Percentiles rank a stretch among this genome's conserved stretches.
Evolutionary conservation across 192 early-diverging fungal species (phyloP).

Genomic region (Rhizoclosmatium globosum): DNA sequence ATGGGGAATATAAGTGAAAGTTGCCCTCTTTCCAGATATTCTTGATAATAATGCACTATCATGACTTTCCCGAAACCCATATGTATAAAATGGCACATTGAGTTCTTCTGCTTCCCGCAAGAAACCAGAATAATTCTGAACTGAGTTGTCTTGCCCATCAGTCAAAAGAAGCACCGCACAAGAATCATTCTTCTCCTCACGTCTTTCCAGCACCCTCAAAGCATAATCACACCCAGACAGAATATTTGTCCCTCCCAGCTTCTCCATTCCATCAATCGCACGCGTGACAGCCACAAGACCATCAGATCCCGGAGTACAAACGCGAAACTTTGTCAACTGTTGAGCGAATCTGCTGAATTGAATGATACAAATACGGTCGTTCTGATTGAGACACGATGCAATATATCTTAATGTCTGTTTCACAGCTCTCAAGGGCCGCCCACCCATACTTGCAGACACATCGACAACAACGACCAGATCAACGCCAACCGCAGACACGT

Average conservation of each 20-base stretch:
- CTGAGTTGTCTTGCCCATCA: slow-evolving; percentile 29
- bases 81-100: slow-evolving; percentile 22
- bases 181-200: slow-evolving; percentile 14
- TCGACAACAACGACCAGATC: slow-evolving; percentile 36
- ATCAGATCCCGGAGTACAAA: neutral
- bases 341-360: slow-evolving; percentile 1
- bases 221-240: neutral
- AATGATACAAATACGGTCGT: slow-evolving; percentile 31
- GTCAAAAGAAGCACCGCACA: slow-evolving; percentile 21
- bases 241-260: slow-evolving; percentile 20
- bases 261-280: slow-evolving; percentile 3
- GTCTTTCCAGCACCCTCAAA: neutral
- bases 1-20: slow-evolving; percentile 29
- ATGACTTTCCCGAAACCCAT: slow-evolving; percentile 29
- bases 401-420: slow-evolving; percentile 23
- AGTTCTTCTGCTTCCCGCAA: neutral
- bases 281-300: neutral
- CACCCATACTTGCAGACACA: slow-evolving; percentile 37
- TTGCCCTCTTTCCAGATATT: slow-evolving; percentile 16
- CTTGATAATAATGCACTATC: slow-evolving; percentile 5
- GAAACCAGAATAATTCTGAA: neutral
- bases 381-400: neutral
- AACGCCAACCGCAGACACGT: neutral
- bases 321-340: slow-evolving; percentile 9
- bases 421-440: slow-evolving; percentile 13